phyloP scores from a whole-genome alignment of 306 rosid species.

The Sphenostylis stenocarpa region DNA sequence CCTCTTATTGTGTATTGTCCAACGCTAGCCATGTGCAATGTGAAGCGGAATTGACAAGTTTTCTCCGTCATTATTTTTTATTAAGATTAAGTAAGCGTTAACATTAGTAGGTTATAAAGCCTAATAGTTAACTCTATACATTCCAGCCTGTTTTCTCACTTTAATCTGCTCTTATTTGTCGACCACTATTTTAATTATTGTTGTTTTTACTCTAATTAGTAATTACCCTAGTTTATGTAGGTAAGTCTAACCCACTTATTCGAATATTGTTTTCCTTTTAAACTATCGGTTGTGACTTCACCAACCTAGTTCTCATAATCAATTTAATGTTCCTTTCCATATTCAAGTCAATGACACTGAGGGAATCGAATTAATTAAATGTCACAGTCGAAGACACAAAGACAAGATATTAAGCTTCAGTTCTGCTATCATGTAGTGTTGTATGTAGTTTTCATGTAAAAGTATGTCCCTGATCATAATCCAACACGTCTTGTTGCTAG shows the following conservation, averaged over 20 bases:
- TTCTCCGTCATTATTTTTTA: slow-evolving; percentile 46
- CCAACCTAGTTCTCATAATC: not conserved
- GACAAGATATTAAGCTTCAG: slow-evolving; percentile 32
- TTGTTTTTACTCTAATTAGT: not conserved
- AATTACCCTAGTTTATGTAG: not conserved
- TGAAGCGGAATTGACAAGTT: slow-evolving; percentile 45
- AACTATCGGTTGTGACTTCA: not conserved
- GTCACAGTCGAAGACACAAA: slow-evolving; percentile 17
- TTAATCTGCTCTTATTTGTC: slow-evolving; percentile 37
- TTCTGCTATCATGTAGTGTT: slow-evolving; percentile 19
- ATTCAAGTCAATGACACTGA: not conserved
- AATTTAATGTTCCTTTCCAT: not conserved
- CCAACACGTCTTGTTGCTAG: slow-evolving; percentile 3
- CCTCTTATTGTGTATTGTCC: slow-evolving; percentile 41
- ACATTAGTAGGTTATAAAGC: slow-evolving; percentile 47
- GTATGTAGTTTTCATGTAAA: slow-evolving; percentile 28
- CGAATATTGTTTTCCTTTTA: not conserved
- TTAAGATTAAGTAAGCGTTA: slow-evolving; percentile 38
- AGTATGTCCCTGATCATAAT: slow-evolving; percentile 28
- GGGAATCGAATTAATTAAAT: slow-evolving; percentile 1
- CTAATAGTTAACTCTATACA: slow-evolving; percentile 50
- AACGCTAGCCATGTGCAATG: slow-evolving; percentile 55
- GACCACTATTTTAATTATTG: slow-evolving; percentile 44
- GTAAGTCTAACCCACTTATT: slow-evolving; percentile 13
- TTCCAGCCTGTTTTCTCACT: slow-evolving; percentile 43